Conservation (phyloP, 192 early-diverging fungal species). For the Coemansia sp. region DNA sequence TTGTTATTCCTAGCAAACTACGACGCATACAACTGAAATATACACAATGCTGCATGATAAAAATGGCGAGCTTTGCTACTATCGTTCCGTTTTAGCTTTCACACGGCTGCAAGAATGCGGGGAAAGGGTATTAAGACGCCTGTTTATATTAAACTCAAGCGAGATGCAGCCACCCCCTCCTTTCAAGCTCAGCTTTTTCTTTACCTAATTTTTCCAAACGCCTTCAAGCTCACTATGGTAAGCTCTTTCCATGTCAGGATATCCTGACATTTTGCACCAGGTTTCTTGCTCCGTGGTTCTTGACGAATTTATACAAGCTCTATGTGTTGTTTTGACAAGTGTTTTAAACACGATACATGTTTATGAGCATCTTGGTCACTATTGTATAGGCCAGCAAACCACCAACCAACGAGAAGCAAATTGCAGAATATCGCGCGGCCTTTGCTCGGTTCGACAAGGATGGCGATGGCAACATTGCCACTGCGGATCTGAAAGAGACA, state of each 20-base stretch:
- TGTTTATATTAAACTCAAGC: background rate
- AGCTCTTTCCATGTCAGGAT: background rate
- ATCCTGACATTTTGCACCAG: background rate
- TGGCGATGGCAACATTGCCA: constrained; percentile 38
- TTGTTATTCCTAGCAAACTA: background rate
- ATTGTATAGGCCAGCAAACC: background rate
- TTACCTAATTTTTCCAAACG: background rate
- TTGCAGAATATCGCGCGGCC: constrained; percentile 9
- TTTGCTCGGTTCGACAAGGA: constrained; percentile 47
- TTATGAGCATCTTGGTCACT: background rate
- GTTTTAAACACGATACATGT: background rate
- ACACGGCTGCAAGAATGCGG: background rate
- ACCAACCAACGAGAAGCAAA: background rate
- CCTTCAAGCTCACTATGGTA: background rate
- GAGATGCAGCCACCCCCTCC: background rate
- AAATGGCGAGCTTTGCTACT: background rate
- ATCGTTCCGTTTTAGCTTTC: background rate
- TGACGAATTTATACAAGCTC: background rate
- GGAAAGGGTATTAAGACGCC: background rate
- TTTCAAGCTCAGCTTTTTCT: background rate
- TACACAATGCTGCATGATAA: background rate
- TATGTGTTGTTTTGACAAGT: background rate
- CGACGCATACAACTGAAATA: background rate
- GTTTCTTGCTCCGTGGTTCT: background rate
- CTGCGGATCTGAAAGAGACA: constrained; percentile 31